Evolutionary conservation across 306 rosid species (phyloP), one percentile per base, ranked within the genome.

Genomic region (Clitoria ternatea): DNA sequence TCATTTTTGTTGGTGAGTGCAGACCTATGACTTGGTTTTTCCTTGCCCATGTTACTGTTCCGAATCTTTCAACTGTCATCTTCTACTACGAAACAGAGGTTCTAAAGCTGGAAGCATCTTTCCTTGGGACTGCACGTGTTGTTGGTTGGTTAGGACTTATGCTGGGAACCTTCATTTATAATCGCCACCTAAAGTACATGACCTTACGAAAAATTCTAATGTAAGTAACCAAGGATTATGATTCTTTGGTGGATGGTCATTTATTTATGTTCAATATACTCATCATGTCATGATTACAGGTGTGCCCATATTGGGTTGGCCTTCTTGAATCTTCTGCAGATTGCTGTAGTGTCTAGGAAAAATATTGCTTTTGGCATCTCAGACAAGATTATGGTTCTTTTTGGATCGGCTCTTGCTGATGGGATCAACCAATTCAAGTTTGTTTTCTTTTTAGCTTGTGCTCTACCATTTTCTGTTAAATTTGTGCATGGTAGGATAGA

Each of bases 1-100:
- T 61, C 53, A 73, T 77, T 40, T 50, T 63, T 78, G 56, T 47
- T 67, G 65, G 74, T 73, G 77, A 81, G 52, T 36, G 69, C 81
- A 91, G 97, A 76, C 89, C 97, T 53, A 88, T 91, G 96, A 42
- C 96, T 48, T 91, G 97, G 97, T 91, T 91, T 83, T 91, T 90
- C 84, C 83, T 88, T 65, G 92, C 97, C 66, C 87, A 79, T 9
- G 29, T 86, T 24, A 78, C 92, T 1, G 73, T 88, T 70, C 97
- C 97, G 15, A 78, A 86, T 79, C 90, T 91, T 61, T 83, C 92
- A 17, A 91, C 92, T 0, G 83, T 85, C 75, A 83, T 83, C 85
- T 91, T 91, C 85, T 91, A 91, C 79, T 91, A 85, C 47, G 83
- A 91, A 66, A 85, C 92, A 0, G 97, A 86, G 81, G 75, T 80